Evolutionary conservation across 2,329 filamentous ascomycete genomes (phyloP).

Genomic region (Exutisphaerella laricina): DNA sequence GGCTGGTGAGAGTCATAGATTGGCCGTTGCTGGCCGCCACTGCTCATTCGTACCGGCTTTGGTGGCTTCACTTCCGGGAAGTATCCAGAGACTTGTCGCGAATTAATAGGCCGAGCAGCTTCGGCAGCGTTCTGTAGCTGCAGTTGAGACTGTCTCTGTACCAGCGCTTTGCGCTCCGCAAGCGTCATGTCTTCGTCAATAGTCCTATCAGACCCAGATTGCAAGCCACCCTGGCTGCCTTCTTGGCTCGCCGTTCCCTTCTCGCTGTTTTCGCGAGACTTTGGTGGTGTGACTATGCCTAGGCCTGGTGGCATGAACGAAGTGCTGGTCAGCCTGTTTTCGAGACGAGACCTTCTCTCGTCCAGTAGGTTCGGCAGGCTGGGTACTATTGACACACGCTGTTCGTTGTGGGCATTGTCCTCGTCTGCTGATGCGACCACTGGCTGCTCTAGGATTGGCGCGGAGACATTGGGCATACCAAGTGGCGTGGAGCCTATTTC

Average conservation of each 20-base stretch:
- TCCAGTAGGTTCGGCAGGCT: slow-evolving; percentile 46
- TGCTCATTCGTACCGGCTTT: slow-evolving; percentile 12
- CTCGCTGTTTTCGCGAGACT: not conserved
- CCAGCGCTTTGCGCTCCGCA: slow-evolving; percentile 51
- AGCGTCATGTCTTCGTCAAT: slow-evolving; percentile 65
- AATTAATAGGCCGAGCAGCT: slow-evolving; percentile 6
- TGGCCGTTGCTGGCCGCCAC: slow-evolving; percentile 3
- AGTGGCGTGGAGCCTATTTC: slow-evolving; percentile 1
- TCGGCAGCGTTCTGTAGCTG: slow-evolving; percentile 8
- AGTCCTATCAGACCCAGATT: slow-evolving; percentile 9
- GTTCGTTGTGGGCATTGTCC: not conserved
- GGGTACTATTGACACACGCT: not conserved
- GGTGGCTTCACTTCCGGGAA: slow-evolving; percentile 3
- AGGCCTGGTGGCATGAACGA: slow-evolving; percentile 35
- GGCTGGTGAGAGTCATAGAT: slow-evolving; percentile 54
- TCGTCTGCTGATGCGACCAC: slow-evolving; percentile 3
- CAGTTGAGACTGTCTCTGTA: slow-evolving; percentile 27
- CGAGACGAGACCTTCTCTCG: slow-evolving; percentile 50
- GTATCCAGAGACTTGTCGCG: slow-evolving; percentile 3
- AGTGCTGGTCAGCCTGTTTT: slow-evolving; percentile 35
- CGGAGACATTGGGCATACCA: slow-evolving; percentile 1
- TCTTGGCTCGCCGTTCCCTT: slow-evolving; percentile 3
- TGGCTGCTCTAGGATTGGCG: slow-evolving; percentile 8
- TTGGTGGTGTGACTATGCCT: slow-evolving; percentile 16
- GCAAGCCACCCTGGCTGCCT: slow-evolving; percentile 12